phyloP scores from a whole-genome alignment of 2,329 filamentous ascomycete species.

The Pestalotiopsis sp. region DNA sequence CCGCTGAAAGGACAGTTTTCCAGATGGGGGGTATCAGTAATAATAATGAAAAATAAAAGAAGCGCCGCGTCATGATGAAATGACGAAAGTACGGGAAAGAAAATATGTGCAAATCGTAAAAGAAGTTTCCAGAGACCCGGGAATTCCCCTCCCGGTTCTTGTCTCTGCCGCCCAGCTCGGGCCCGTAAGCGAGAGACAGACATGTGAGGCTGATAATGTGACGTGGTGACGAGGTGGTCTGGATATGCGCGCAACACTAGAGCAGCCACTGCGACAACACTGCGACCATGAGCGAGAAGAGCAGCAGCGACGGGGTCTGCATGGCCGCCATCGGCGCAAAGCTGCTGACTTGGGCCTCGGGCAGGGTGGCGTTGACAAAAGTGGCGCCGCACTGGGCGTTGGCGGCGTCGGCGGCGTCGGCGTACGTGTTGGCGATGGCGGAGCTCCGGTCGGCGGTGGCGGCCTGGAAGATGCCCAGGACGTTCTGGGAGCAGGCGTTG shows the following conservation, averaged over 20 bases:
- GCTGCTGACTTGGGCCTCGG: slow-evolving; percentile 31
- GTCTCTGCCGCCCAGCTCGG: neutral
- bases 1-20: neutral
- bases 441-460: slow-evolving; percentile 66
- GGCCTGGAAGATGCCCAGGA: slow-evolving; percentile 77
- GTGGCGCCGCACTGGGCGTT: slow-evolving; percentile 62
- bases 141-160: neutral
- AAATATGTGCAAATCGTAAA: neutral
- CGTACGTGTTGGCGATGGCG: slow-evolving; percentile 69
- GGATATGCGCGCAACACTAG: neutral
- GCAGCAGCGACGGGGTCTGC: slow-evolving; percentile 20
- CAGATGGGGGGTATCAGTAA: neutral
- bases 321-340: slow-evolving; percentile 19
- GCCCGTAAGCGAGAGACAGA: neutral
- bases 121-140: neutral
- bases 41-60: neutral
- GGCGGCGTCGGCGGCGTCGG: slow-evolving; percentile 68
- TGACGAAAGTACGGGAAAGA: neutral
- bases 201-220: neutral
- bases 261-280: slow-evolving; percentile 24
- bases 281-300: slow-evolving; percentile 22
- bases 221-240: neutral
- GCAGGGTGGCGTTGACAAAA: slow-evolving; percentile 59
- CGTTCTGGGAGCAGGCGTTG: slow-evolving; percentile 71
- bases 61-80: neutral